Evolutionary conservation across 306 rosid species (phyloP), one percentile per base, ranked within the genome.

Genomic region (Corylus avellana): DNA sequence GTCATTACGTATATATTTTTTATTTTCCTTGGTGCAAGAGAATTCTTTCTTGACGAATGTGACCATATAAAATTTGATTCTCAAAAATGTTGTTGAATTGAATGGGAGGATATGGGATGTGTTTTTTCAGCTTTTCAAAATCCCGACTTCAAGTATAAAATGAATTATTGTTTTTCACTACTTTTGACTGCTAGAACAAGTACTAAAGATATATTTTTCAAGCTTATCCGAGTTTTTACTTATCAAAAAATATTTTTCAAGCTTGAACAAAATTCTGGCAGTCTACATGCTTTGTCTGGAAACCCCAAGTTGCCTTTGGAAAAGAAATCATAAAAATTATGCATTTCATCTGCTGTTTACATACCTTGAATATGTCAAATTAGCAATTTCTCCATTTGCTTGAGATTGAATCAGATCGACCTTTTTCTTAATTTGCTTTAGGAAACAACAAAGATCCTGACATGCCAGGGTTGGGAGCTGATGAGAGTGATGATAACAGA

Each of bases 381-480:
- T 62, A 63, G 72, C 72, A 17, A 39, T 29, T n/a, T 67, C 39
- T 57, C 57, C 49, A 35, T 61, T 27, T 12, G 6, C 1, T 20
- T 13, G 63, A 77, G 48, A 61, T 49, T 48, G 39, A 72, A 70
- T 83, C 78, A 75, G 22, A 42, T 80, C 16, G 48, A 53, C 27
- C 59, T 70, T 61, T 59, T 70, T 3, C 16, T 27, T 32, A 61
- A 47, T 67, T 74, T 76, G 72, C 74, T 75, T 72, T 77, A 82
- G 90, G 90, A 79, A 85, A 85, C 75, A 81, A 82, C 76, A 71
- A 61, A 49, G 79, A 84, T 76, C 77, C 81, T 73, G 84, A 85
- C 78, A 80, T 90, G 82, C 81, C 81, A 39, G 86, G 90, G 83
- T 58, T 80, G 73, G 91, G 86, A 88, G 81, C 84, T 83, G 92